Percentiles rank a stretch among this genome's conserved stretches.
Evolutionary conservation across 768 basidiomycete genomes (phyloP).

Genomic region (Trametes sanguinea): DNA sequence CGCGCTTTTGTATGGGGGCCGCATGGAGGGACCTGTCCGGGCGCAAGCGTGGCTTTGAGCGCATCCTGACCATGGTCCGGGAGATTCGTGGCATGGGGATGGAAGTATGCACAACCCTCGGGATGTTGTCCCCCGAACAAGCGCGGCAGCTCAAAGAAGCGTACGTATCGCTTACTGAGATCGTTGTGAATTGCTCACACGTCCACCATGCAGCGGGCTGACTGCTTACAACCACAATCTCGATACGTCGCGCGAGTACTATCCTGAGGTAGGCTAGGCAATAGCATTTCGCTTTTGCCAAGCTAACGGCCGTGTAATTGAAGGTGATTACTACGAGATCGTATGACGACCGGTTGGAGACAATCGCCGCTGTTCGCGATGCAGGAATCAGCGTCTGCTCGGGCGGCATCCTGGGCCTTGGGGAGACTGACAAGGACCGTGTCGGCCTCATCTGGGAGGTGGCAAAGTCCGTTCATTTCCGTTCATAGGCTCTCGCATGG

Average conservation of each 20-base stretch:
- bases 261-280: constrained; percentile 68
- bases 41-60: constrained; percentile 90
- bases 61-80: constrained; percentile 89
- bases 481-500: constrained; percentile 11
- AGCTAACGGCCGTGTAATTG: constrained; percentile 10
- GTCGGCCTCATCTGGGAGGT: constrained; percentile 95
- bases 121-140: constrained; percentile 95
- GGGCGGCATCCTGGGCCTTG: constrained; percentile 93
- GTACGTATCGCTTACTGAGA: constrained; percentile 44
- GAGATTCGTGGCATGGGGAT: constrained; percentile 94
- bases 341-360: constrained; percentile 90
- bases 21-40: constrained; percentile 96
- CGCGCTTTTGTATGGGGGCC: constrained; percentile 98
- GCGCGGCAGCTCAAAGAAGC: constrained; percentile 91
- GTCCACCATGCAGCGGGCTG: constrained; percentile 59
- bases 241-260: constrained; percentile 96
- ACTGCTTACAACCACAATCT: constrained; percentile 99
- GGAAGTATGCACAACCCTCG: constrained; percentile 99
- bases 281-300: constrained; percentile 1
- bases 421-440: constrained; percentile 87
- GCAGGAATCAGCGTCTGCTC: constrained; percentile 98
- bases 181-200: constrained; percentile 9
- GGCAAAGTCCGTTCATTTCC: constrained; percentile 64
- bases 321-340: constrained; percentile 95
- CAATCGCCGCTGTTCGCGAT: constrained; percentile 86